Percentiles rank a stretch among this genome's conserved stretches.
phyloP scores from a whole-genome alignment of 2,329 filamentous ascomycete species.

The Tolypocladium inflatum region DNA sequence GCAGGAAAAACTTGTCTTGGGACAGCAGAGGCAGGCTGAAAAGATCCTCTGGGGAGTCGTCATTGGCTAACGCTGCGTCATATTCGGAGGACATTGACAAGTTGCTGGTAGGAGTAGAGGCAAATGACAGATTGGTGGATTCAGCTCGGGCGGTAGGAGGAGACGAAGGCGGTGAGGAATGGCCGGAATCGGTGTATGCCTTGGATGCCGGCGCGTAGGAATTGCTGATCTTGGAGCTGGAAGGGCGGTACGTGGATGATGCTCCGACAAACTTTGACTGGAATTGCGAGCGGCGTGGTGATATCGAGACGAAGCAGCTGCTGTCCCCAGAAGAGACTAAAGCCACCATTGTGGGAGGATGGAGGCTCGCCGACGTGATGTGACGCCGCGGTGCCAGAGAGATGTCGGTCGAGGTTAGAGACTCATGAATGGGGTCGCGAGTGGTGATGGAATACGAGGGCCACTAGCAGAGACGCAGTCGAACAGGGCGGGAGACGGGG shows the following conservation, averaged over 20 bases:
- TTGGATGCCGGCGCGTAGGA: conserved; percentile 32
- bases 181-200: conserved; percentile 34
- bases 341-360: conserved; percentile 37
- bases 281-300: conserved; percentile 50
- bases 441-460: no score
- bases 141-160: conserved; percentile 39
- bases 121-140: conserved; percentile 46
- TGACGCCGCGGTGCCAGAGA: conserved; percentile 3
- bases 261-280: conserved; percentile 44
- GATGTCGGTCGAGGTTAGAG: not conserved
- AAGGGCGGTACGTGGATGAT: conserved; percentile 29
- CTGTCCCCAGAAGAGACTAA: conserved; percentile 48
- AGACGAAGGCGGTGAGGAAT: conserved; percentile 42
- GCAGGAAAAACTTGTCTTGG: conserved; percentile 33
- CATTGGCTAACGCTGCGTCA: conserved; percentile 36
- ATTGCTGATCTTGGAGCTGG: conserved; percentile 37
- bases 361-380: not conserved
- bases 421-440: not conserved
- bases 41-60: conserved; percentile 35
- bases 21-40: conserved; percentile 36
- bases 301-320: conserved; percentile 44
- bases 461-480: no score
- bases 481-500: no score
- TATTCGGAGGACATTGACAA: conserved; percentile 47
- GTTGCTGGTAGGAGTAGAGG: conserved; percentile 54